Conservation (phyloP, 2,329 filamentous ascomycete species). For the Fusarium sp. region DNA sequence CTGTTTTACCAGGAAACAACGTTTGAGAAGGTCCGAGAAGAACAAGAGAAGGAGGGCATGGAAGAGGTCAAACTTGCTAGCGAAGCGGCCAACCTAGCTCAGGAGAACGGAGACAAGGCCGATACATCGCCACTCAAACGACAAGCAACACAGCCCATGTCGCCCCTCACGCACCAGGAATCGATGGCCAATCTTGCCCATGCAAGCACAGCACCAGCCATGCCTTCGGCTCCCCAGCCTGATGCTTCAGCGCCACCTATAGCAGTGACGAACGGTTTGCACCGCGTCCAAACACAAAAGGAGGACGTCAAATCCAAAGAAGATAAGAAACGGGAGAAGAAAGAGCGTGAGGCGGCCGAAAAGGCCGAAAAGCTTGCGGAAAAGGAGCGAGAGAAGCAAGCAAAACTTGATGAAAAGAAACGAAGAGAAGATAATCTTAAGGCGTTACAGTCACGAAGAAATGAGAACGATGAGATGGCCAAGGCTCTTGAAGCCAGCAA, state of each 20-base stretch:
- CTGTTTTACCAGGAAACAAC: conserved; percentile 96
- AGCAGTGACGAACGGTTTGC: conserved; percentile 34
- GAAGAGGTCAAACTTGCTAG: conserved; percentile 70
- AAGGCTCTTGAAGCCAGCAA: conserved; percentile 75
- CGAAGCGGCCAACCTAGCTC: conserved; percentile 66
- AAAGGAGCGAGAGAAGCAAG: conserved; percentile 53
- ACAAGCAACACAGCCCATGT: conserved; percentile 62
- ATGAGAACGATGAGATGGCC: conserved; percentile 71
- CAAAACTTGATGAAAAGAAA: conserved; percentile 58
- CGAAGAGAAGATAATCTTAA: conserved; percentile 66
- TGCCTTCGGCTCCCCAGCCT: conserved; percentile 36
- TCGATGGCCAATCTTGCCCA: conserved; percentile 72
- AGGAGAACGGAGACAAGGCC: conserved; percentile 60
- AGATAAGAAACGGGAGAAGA: conserved; percentile 75
- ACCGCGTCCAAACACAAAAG: conserved; percentile 38
- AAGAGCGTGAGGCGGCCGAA: conserved; percentile 67
- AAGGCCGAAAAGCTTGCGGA: conserved; percentile 68
- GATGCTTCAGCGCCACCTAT: conserved; percentile 34
- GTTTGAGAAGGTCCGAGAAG: conserved; percentile 73
- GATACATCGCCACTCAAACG: conserved; percentile 61
- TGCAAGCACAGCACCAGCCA: conserved; percentile 70
- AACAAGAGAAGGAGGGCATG: conserved; percentile 84
- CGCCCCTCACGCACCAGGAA: conserved; percentile 61
- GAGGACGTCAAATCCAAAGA: conserved; percentile 63
- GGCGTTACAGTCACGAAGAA: conserved; percentile 62